These are phyloP conservation scores for Skeletonema marinoi DNA, from an alignment of 108 stramenopile genomes.

Conservation along the genomic window DNA sequence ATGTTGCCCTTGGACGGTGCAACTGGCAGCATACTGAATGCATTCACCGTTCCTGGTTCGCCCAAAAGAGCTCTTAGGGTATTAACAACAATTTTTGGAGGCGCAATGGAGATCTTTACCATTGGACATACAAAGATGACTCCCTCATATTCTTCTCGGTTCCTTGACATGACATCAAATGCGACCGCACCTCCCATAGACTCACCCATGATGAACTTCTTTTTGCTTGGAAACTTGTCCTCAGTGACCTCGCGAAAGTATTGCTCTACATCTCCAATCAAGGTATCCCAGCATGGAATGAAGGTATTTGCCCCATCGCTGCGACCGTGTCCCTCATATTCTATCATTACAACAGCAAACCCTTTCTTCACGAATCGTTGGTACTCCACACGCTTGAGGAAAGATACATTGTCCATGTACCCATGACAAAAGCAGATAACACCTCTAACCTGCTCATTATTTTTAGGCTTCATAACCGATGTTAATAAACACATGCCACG, in stretches of 20 bases:
- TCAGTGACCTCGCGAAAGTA: slow-evolving; percentile 46
- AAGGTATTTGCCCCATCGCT: slow-evolving; percentile 56
- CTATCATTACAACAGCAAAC: slow-evolving; percentile 66
- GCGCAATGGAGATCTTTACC: slow-evolving; percentile 71
- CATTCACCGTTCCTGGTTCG: slow-evolving; percentile 43
- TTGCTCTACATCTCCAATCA: slow-evolving; percentile 55
- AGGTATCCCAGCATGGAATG: slow-evolving; percentile 48
- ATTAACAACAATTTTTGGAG: slow-evolving; percentile 60
- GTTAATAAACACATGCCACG: slow-evolving; percentile 59
- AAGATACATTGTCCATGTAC: slow-evolving; percentile 67
- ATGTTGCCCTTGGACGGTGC: slow-evolving; percentile 58
- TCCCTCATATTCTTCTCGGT: slow-evolving; percentile 47
- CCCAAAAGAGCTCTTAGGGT: slow-evolving; percentile 45
- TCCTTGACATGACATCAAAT: slow-evolving; percentile 46
- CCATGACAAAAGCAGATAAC: slow-evolving; percentile 72
- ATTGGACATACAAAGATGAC: slow-evolving; percentile 67
- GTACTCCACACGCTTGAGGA: slow-evolving; percentile 53
- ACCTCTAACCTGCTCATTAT: slow-evolving; percentile 45
- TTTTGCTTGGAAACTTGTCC: slow-evolving; percentile 43
- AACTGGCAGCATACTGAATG: slow-evolving; percentile 41
- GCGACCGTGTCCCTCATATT: slow-evolving; percentile 76
- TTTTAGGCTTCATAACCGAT: slow-evolving; percentile 55
- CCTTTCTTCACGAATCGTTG: slow-evolving; percentile 51
- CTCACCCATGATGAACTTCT: slow-evolving; percentile 69
- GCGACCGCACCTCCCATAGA: slow-evolving; percentile 76